phyloP scores from a whole-genome alignment of 371 early-diverging fungal genomes.

The Syncephalastrum sp. region DNA sequence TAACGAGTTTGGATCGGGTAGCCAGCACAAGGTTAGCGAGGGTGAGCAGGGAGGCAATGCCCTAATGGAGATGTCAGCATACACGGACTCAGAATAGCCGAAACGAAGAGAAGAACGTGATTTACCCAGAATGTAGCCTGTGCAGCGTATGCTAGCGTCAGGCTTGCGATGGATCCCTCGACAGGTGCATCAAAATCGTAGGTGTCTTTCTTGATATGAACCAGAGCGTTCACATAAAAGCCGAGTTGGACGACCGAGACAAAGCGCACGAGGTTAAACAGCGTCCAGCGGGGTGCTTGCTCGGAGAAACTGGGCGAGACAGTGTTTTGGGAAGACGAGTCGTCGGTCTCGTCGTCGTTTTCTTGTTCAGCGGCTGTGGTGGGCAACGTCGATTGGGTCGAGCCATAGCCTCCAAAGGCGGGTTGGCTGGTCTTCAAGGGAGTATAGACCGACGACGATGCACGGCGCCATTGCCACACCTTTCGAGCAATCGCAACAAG shows the following conservation, averaged over 20 bases:
- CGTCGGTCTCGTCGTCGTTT: constrained; percentile 6
- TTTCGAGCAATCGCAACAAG: constrained; percentile 6
- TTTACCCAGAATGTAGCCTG: constrained; percentile 22
- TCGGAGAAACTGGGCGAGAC: constrained; percentile 17
- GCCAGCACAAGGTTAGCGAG: constrained; percentile 22
- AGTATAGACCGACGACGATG: constrained; percentile 6
- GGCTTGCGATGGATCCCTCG: constrained; percentile 12
- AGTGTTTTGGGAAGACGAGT: constrained; percentile 13
- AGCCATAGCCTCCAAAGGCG: constrained; percentile 14
- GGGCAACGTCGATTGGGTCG: constrained; percentile 8
- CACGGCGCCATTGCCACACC: constrained; percentile 9
- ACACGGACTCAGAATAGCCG: neutral
- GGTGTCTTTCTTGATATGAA: neutral
- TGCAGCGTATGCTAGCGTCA: constrained; percentile 5
- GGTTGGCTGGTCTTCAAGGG: constrained; percentile 14
- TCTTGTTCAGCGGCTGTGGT: neutral
- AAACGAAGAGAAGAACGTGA: too few relatives aligned
- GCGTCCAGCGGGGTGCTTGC: constrained; percentile 12
- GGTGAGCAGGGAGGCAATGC: constrained; percentile 22
- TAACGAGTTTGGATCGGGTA: constrained; percentile 5
- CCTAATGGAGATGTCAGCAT: constrained; percentile 13
- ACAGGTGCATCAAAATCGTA: constrained; percentile 19
- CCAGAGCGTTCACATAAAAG: constrained; percentile 8
- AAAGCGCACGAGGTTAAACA: constrained; percentile 12
- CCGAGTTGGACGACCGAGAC: constrained; percentile 5